Evolutionary conservation across 495 filamentous ascomycete species (phyloP).

Genomic region (Penicillium fimorum): DNA sequence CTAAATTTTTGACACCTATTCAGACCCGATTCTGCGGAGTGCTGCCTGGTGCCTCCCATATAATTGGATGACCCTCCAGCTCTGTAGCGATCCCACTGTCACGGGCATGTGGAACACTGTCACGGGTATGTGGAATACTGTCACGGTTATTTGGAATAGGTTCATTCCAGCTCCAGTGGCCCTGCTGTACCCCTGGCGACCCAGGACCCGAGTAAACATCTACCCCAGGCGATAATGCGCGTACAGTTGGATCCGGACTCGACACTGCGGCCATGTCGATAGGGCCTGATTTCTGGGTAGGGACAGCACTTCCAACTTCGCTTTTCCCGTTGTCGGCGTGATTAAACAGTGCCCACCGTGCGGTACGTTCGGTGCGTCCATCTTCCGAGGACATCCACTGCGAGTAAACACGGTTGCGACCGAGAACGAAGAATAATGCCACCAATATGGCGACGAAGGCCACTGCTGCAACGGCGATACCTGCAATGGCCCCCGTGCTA

Average conservation of each 20-base stretch:
- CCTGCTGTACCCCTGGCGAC: conserved; percentile 6
- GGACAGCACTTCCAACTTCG: conserved; percentile 17
- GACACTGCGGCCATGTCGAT: conserved; percentile 13
- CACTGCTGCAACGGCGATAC: conserved; percentile 35
- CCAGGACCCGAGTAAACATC: background rate
- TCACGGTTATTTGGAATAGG: background rate
- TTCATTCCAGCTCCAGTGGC: conserved; percentile 32
- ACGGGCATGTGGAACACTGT: background rate
- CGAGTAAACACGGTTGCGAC: conserved; percentile 38
- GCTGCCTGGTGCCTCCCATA: conserved; percentile 5
- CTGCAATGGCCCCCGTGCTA: conserved; percentile 38
- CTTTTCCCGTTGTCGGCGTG: conserved; percentile 16
- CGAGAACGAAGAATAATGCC: conserved; percentile 40
- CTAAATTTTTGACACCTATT: background rate
- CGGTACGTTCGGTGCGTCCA: conserved; percentile 32
- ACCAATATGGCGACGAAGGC: conserved; percentile 35
- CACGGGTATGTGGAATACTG: background rate
- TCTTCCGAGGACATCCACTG: conserved; percentile 39
- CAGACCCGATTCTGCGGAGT: background rate
- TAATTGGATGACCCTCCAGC: conserved; percentile 24
- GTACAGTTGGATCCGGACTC: conserved; percentile 18
- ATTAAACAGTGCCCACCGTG: conserved; percentile 33
- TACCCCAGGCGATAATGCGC: conserved; percentile 14
- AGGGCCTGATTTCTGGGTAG: background rate
- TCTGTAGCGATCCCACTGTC: conserved; percentile 21